These are phyloP conservation scores for Hanseniaspora sp. DNA, from an alignment of 1,139 yeast species.

Conservation along the genomic window DNA sequence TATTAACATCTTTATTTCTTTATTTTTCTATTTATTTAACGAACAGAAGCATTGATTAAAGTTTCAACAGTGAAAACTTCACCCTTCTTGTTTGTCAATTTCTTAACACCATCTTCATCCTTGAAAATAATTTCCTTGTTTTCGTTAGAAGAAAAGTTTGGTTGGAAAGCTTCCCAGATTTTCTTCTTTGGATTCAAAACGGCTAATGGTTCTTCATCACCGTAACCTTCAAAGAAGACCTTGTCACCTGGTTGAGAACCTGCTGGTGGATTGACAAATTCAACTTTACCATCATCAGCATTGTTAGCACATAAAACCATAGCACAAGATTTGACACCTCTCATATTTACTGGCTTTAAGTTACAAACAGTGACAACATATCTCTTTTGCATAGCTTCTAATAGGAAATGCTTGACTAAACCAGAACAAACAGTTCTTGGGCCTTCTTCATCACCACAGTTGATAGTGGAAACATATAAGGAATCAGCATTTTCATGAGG, in stretches of 20 bases:
- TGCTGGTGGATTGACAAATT: slow-evolving; percentile 88
- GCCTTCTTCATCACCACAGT: slow-evolving; percentile 90
- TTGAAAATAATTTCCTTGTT: slow-evolving; percentile 68
- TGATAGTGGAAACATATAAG: slow-evolving; percentile 88
- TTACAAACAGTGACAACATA: slow-evolving; percentile 75
- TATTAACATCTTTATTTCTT: too few relatives aligned
- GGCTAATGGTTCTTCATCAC: slow-evolving; percentile 75
- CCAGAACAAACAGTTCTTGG: slow-evolving; percentile 99
- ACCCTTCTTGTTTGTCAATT: slow-evolving; percentile 66
- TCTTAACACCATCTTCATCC: slow-evolving; percentile 64
- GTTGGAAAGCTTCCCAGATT: slow-evolving; percentile 93
- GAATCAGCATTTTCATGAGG: slow-evolving; percentile 98
- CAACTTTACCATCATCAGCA: slow-evolving; percentile 55
- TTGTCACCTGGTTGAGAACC: slow-evolving; percentile 96
- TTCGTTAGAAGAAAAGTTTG: slow-evolving; percentile 71
- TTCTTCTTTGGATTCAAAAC: slow-evolving; percentile 97
- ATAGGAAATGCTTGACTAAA: slow-evolving; percentile 61
- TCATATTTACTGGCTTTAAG: slow-evolving; percentile 83
- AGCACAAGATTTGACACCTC: slow-evolving; percentile 89
- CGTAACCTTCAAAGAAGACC: slow-evolving; percentile 79
- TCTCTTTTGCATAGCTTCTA: slow-evolving; percentile 76
- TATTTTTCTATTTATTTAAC: slow-evolving; percentile 38
- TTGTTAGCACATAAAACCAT: slow-evolving; percentile 82
- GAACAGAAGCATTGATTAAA: slow-evolving; percentile 59
- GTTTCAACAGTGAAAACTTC: slow-evolving; percentile 60